Percentiles rank a stretch among this genome's conserved stretches.
Conservation (phyloP, 129 eudicot genomes). For the Deinandra increscens region DNA sequence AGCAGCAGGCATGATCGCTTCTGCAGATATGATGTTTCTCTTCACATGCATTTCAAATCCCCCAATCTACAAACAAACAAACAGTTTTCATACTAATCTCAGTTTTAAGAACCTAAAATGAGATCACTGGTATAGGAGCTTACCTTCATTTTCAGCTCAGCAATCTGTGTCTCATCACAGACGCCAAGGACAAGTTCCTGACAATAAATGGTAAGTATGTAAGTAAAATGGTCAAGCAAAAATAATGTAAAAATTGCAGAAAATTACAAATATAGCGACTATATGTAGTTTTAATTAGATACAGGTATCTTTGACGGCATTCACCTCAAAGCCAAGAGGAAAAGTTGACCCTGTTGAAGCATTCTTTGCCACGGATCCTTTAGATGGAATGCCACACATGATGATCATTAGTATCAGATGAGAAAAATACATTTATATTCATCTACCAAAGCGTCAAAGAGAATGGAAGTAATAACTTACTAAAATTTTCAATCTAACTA, state of each 20-base stretch:
- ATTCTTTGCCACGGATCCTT: slow-evolving; percentile 49
- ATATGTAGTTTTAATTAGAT: not conserved
- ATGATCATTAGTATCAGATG: not conserved
- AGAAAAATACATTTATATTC: not conserved
- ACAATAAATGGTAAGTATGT: slow-evolving; percentile 12
- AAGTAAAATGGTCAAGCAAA: slow-evolving; percentile 13
- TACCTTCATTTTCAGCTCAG: slow-evolving; percentile 87
- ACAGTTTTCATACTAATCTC: not conserved
- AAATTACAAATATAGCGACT: not conserved
- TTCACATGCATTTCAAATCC: slow-evolving; percentile 87
- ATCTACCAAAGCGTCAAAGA: not conserved
- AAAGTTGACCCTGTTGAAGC: slow-evolving; percentile 44
- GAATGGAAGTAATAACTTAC: not conserved
- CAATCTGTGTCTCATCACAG: slow-evolving; percentile 87
- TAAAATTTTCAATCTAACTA: slow-evolving; percentile 9
- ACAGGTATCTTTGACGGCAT: not conserved
- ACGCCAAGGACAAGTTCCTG: slow-evolving; percentile 75
- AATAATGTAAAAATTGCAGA: not conserved
- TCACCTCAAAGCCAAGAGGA: slow-evolving; percentile 82
- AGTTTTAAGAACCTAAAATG: not conserved
- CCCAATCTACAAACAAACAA: slow-evolving; percentile 53
- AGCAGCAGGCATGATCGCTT: slow-evolving; percentile 45
- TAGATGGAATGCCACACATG: slow-evolving; percentile 26
- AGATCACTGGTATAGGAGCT: not conserved
- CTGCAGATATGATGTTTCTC: slow-evolving; percentile 62